Evolutionary conservation across 2,329 filamentous ascomycete species (phyloP).

Genomic region (Diplodia sapinea): DNA sequence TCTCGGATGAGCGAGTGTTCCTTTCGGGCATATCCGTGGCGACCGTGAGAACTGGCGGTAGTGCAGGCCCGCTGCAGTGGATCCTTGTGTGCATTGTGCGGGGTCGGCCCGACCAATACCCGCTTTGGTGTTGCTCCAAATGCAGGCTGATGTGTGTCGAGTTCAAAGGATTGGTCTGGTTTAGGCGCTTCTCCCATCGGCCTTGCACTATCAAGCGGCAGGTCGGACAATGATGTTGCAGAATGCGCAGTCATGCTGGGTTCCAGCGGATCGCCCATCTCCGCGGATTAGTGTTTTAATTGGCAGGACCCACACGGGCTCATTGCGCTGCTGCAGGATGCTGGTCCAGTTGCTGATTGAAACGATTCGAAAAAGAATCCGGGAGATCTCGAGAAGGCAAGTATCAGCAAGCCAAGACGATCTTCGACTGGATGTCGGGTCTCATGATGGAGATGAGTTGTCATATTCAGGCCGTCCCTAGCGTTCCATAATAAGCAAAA

Average conservation of each 20-base stretch:
- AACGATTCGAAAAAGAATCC: background rate
- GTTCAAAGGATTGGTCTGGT: background rate
- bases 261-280: background rate
- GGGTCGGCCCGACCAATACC: constrained; percentile 22
- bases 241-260: background rate
- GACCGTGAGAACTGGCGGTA: background rate
- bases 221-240: background rate
- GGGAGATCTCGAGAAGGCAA: no score
- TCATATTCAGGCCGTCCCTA: background rate
- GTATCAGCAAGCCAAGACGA: background rate
- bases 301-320: background rate
- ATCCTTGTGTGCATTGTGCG: constrained; percentile 15
- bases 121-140: background rate
- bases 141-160: background rate
- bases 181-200: no score
- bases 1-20: background rate
- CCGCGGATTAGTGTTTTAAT: background rate
- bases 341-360: background rate
- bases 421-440: background rate
- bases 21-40: background rate
- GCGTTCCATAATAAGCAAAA: constrained; percentile 1
- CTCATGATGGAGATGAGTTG: background rate
- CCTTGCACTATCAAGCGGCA: background rate
- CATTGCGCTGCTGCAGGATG: background rate
- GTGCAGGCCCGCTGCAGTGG: background rate